Percentiles rank a stretch among this genome's conserved stretches.
Evolutionary conservation across 2,329 filamentous ascomycete species (phyloP).

Genomic region (Claviceps sp.): DNA sequence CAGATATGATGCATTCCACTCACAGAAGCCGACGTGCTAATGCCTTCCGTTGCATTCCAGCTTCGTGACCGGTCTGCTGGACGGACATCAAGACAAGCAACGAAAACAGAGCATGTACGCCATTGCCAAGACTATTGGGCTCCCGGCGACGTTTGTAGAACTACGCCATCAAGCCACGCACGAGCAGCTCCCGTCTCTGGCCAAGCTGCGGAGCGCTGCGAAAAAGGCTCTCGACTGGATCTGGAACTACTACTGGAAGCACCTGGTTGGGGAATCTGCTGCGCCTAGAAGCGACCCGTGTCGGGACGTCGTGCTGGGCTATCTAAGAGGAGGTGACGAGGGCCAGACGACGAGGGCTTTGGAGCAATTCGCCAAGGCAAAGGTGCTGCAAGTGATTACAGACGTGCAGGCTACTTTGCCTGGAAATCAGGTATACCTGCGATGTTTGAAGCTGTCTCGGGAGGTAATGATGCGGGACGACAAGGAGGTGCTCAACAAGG

Average conservation of each 20-base stretch:
- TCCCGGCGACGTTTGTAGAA: slow-evolving; percentile 74
- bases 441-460: slow-evolving; percentile 30
- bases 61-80: slow-evolving; percentile 70
- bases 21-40: neutral
- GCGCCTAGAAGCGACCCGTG: slow-evolving; percentile 14
- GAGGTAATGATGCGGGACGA: slow-evolving; percentile 22
- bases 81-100: slow-evolving; percentile 55
- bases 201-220: slow-evolving; percentile 57
- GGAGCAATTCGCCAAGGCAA: slow-evolving; percentile 22
- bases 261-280: slow-evolving; percentile 22
- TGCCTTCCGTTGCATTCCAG: slow-evolving; percentile 21
- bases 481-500: slow-evolving; percentile 3
- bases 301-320: slow-evolving; percentile 23
- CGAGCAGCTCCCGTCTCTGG: slow-evolving; percentile 67
- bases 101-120: slow-evolving; percentile 62
- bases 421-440: slow-evolving; percentile 30
- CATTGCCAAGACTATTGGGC: slow-evolving; percentile 51
- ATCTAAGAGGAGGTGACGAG: slow-evolving; percentile 24
- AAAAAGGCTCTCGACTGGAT: slow-evolving; percentile 68
- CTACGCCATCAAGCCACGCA: slow-evolving; percentile 83
- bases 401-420: slow-evolving; percentile 26
- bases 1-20: neutral
- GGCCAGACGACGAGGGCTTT: slow-evolving; percentile 17
- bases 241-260: slow-evolving; percentile 76
- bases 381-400: slow-evolving; percentile 24